Conservation (phyloP, 176 grass and related monocot genomes). For the Oryza meridionalis region DNA sequence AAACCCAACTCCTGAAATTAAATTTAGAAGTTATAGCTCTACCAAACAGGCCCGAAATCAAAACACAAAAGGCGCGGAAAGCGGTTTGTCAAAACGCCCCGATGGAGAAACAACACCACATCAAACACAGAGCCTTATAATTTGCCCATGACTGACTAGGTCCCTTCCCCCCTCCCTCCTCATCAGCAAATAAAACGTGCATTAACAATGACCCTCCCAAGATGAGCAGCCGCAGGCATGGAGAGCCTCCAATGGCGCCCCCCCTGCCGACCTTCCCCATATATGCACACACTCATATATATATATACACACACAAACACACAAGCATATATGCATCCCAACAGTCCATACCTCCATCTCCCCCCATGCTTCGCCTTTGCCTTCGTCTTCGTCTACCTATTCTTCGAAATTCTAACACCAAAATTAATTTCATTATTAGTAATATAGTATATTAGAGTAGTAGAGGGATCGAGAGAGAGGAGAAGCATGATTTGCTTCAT, state of each 20-base stretch:
- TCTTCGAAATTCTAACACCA: neutral
- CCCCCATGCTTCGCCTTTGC: slow-evolving; percentile 3
- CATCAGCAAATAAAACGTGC: slow-evolving; percentile 42
- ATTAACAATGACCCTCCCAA: slow-evolving; percentile 44
- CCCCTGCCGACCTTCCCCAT: slow-evolving; percentile 35
- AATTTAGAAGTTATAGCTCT: too few relatives aligned
- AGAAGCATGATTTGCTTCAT: slow-evolving; percentile 43
- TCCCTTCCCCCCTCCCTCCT: neutral
- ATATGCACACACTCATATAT: slow-evolving; percentile 15
- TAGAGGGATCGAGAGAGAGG: too few relatives aligned
- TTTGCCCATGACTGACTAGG: neutral
- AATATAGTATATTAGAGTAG: neutral
- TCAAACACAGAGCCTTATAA: neutral
- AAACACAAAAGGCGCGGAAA: neutral
- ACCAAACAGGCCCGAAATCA: neutral
- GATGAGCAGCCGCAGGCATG: neutral
- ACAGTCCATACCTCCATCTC: neutral
- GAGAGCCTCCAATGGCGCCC: slow-evolving; percentile 25
- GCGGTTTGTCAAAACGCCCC: neutral
- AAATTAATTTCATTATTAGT: neutral
- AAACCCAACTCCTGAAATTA: too few relatives aligned
- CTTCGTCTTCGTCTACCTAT: neutral
- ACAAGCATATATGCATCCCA: neutral
- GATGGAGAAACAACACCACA: neutral
- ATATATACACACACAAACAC: neutral